phyloP scores from a whole-genome alignment of 129 eudicot species.

The Artemisia annua region DNA sequence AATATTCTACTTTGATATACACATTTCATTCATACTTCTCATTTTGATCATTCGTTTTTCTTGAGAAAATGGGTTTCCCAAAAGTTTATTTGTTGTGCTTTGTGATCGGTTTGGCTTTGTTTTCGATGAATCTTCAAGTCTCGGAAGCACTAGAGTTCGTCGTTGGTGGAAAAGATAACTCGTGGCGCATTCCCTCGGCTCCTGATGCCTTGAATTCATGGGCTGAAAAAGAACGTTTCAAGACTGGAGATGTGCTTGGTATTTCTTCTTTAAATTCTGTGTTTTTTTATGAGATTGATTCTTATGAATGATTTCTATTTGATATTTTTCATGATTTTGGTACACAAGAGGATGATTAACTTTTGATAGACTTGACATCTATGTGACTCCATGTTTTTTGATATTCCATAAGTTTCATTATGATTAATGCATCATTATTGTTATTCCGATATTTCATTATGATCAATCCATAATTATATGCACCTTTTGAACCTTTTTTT shows the following conservation, averaged over 20 bases:
- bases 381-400: no score
- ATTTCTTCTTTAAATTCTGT: not conserved
- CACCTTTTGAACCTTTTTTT: no score
- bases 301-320: not conserved
- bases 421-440: no score
- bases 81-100: slow-evolving; percentile 18
- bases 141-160: slow-evolving; percentile 41
- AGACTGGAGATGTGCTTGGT: slow-evolving; percentile 59
- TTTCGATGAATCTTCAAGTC: slow-evolving; percentile 14
- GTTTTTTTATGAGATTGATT: not conserved
- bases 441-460: no score
- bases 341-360: no score
- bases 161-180: slow-evolving; percentile 35
- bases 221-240: slow-evolving; percentile 52
- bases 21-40: not conserved
- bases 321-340: not conserved
- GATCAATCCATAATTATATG: no score
- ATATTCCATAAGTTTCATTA: no score
- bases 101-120: slow-evolving; percentile 14
- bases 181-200: slow-evolving; percentile 43
- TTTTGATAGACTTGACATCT: no score
- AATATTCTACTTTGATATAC: not conserved
- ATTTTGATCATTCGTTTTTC: not conserved
- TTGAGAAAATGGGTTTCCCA: slow-evolving; percentile 23
- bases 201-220: slow-evolving; percentile 37